Conservation (phyloP, 225 moss, liverwort and hornwort species). For the Neckera pumila region DNA sequence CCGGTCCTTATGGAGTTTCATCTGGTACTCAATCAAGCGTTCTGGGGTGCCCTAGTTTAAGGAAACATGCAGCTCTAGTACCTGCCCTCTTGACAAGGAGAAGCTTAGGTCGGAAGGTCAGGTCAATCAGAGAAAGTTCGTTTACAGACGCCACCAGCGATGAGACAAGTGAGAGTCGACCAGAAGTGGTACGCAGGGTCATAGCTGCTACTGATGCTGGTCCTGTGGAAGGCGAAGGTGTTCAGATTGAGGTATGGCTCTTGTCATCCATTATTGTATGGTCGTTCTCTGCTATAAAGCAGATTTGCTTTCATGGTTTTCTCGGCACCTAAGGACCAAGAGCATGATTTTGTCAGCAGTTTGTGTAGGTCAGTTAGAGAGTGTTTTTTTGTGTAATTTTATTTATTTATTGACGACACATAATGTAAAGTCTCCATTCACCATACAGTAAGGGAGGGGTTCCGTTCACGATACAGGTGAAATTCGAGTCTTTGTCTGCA, state of each 20-base stretch:
- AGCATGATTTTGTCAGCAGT: background rate
- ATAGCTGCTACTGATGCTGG: conserved; percentile 10
- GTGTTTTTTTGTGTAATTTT: background rate
- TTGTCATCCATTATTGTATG: background rate
- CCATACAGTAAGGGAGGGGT: background rate
- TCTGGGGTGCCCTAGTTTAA: conserved; percentile 7
- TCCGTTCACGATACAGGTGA: background rate
- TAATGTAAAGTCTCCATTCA: background rate
- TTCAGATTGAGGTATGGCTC: conserved; percentile 5
- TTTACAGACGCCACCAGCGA: conserved; percentile 4
- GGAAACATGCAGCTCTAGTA: background rate
- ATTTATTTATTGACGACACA: background rate
- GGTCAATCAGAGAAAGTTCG: conserved; percentile 7
- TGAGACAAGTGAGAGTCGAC: conserved; percentile 5
- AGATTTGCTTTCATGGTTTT: background rate
- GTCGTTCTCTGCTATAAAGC: background rate
- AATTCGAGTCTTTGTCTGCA: background rate
- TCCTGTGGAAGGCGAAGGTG: conserved; percentile 3
- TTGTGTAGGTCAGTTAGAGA: background rate
- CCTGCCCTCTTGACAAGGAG: conserved; percentile 6
- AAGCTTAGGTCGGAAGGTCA: background rate
- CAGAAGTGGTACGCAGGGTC: conserved; percentile 13
- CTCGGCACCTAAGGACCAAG: background rate
- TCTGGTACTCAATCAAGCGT: conserved; percentile 13
- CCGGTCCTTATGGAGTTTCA: background rate